Evolutionary conservation across 345 rosid species (phyloP).

Genomic region (Psidium friedrichsthalianum): DNA sequence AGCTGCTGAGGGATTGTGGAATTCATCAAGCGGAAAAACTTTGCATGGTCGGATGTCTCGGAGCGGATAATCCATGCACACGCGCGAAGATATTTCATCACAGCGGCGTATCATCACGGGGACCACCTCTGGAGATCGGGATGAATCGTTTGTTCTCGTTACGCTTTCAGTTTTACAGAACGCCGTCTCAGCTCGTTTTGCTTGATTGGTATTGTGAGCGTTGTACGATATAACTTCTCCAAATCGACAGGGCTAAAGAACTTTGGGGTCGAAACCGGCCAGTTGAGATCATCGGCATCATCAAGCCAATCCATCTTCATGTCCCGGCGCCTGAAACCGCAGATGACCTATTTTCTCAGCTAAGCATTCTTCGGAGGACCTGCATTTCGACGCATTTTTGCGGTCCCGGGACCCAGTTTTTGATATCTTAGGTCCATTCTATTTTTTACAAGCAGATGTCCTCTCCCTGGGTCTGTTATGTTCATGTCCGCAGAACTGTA

Average conservation of each 20-base stretch:
- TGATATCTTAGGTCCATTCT: neutral
- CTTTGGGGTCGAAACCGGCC: neutral
- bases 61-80: neutral
- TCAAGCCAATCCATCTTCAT: neutral
- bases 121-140: neutral
- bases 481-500: neutral
- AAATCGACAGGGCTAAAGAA: neutral
- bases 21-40: constrained; percentile 6
- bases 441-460: neutral
- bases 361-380: neutral
- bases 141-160: neutral
- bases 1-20: constrained; percentile 11
- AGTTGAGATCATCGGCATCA: neutral
- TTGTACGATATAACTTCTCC: neutral
- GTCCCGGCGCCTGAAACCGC: neutral
- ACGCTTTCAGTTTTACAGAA: neutral
- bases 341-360: neutral
- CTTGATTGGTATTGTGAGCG: neutral
- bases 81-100: too few species aligned
- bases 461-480: constrained; percentile 5
- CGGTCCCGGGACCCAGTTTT: neutral
- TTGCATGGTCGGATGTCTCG: constrained; percentile 7
- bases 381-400: neutral
- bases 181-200: neutral
- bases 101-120: neutral